These are phyloP conservation scores for Achaetomiella virescens DNA, from an alignment of 495 filamentous ascomycete genomes.

Conservation along the genomic window DNA sequence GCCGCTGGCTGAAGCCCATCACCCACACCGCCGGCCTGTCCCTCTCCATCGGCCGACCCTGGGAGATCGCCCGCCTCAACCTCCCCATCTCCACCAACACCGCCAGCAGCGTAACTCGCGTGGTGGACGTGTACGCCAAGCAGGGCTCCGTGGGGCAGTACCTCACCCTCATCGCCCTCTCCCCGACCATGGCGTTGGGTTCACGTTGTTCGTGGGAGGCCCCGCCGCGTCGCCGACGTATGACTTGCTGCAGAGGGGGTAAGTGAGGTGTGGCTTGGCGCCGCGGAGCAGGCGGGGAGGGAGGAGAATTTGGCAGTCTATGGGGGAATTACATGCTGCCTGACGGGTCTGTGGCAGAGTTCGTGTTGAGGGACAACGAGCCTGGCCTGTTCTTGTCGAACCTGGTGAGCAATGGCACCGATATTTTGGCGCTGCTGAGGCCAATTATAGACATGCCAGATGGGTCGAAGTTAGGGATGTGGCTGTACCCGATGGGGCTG, in stretches of 20 bases:
- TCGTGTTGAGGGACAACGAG: background rate
- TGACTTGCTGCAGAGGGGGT: background rate
- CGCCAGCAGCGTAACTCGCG: background rate
- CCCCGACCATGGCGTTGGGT: slow-evolving; percentile 46
- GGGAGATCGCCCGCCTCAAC: slow-evolving; percentile 42
- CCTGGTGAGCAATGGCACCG: slow-evolving; percentile 4
- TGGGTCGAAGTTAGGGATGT: background rate
- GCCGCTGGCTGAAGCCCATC: slow-evolving; percentile 49
- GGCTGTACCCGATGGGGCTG: slow-evolving; percentile 16
- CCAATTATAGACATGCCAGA: background rate
- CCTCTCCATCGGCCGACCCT: slow-evolving; percentile 47
- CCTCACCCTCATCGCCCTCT: slow-evolving; percentile 38
- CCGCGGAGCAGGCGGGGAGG: slow-evolving; percentile 8
- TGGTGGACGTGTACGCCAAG: slow-evolving; percentile 36
- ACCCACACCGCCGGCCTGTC: slow-evolving; percentile 37
- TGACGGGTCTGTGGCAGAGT: background rate
- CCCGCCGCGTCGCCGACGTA: background rate
- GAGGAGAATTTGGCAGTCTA: background rate
- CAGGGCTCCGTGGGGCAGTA: slow-evolving; percentile 41
- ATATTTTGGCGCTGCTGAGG: slow-evolving; percentile 4
- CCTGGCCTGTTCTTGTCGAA: background rate
- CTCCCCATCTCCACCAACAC: background rate
- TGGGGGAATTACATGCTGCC: background rate
- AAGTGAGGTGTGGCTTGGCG: background rate
- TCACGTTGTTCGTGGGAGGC: slow-evolving; percentile 19